Base-by-base conservation (phyloP, 2,329 filamentous ascomycete genomes). In the Hypoxylon sp. region DNA sequence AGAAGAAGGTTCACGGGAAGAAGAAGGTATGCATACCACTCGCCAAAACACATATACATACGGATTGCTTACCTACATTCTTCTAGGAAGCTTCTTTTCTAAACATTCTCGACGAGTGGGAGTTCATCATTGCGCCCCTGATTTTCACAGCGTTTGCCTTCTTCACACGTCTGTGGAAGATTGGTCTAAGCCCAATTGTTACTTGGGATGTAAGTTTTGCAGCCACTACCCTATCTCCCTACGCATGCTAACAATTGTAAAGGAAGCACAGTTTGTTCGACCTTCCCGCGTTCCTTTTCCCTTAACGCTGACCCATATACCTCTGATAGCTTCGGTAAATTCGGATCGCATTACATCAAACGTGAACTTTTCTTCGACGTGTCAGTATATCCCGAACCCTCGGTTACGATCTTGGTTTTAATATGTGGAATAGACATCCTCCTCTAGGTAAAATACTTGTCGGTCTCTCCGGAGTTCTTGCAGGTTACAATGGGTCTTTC, bases 381-480 rank as follows among this genome's bases (percentile, higher is more conserved):
- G 64, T 68, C 30, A 72, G 74, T 69, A 65, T 59, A 61, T 57
- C 61, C 37, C 30, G 17, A 29, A 29, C 19, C 17, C 40, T 40
- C 25, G 30, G 26, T 52, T 41, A 23, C 17, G 35, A 45, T 25
- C 40, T 37, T 26, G 23, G 30, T 43, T 49, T 60, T 65, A 55
- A 65, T 50, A 44, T 27, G 15, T 63, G 50, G 36, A 15, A 37
- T 37, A 62, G 63, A 21, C 62, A 96, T 73, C 94, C 94, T 60
- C 94, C 94, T 45, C 85, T 99, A 55, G 94, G 94, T 70, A 99
- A 99, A 80, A 97, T 99, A 85, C 86, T 99, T 48, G 93, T 99
- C 64, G 94, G 94, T 57, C 82, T 99, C 41, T 97, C 94, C 5
- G 94, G 94, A 69, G 96, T 95, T 69, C 81, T 99, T 55, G 95